phyloP scores from a whole-genome alignment of 176 grass and related monocot genomes.

The Zea luxurians region DNA sequence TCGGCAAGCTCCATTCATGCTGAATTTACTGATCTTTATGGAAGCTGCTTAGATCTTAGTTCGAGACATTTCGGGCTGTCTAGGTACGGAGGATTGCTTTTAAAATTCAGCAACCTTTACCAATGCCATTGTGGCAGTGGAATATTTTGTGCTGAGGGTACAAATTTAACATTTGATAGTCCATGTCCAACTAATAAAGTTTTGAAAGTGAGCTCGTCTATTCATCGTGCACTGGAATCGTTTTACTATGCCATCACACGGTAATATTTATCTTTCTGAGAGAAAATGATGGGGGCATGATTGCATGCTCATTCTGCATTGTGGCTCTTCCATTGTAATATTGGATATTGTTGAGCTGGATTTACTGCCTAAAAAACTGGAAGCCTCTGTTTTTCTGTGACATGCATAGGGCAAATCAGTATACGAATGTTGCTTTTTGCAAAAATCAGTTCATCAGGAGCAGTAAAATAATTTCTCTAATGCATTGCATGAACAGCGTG shows the following conservation, averaged over 20 bases:
- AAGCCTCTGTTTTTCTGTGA: not conserved
- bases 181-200: not conserved
- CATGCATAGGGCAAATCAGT: not conserved
- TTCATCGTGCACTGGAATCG: not conserved
- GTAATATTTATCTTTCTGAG: not conserved
- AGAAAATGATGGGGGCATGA: not conserved
- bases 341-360: not conserved
- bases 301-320: not conserved
- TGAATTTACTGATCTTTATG: not conserved
- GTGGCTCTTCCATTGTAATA: not conserved
- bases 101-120: not conserved
- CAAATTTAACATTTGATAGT: too few relatives aligned
- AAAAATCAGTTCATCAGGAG: too few relatives aligned
- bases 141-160: too few relatives aligned
- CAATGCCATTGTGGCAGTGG: not conserved
- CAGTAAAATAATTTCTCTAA: not conserved
- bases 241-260: not conserved
- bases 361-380: not conserved
- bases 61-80: not conserved
- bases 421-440: not conserved
- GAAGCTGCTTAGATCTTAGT: not conserved
- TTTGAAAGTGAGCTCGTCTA: not conserved
- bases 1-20: conserved; percentile 10
- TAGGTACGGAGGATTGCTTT: not conserved
- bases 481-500: conserved; percentile 1